These are phyloP conservation scores for Phyllosticta paracitricarpa DNA, from an alignment of 2,329 filamentous ascomycete genomes.

Conservation along the genomic window DNA sequence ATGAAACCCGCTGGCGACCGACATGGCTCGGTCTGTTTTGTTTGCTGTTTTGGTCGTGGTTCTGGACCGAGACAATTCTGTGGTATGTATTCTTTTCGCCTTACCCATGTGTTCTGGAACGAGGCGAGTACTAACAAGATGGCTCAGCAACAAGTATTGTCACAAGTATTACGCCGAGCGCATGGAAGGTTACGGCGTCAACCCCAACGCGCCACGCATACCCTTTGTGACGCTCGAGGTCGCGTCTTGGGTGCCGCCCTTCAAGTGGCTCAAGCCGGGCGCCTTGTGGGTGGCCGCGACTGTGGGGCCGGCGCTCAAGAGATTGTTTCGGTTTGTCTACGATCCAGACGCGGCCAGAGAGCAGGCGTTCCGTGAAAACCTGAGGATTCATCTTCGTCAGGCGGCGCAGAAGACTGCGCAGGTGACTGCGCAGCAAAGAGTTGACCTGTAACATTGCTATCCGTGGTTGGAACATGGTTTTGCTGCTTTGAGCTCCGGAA, in stretches of 20 bases:
- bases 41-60: constrained; percentile 2
- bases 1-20: constrained; percentile 5
- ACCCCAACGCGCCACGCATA: constrained; percentile 42
- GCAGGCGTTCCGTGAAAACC: not conserved
- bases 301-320: not conserved
- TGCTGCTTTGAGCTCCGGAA: not conserved
- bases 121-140: not conserved
- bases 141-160: constrained; percentile 37
- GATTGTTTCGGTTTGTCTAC: not conserved
- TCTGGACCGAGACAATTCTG: not conserved
- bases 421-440: not conserved
- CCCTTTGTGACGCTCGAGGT: constrained; percentile 49
- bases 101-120: not conserved
- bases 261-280: constrained; percentile 5
- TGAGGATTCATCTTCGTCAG: not conserved
- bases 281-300: not conserved
- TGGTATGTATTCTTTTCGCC: not conserved
- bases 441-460: not conserved
- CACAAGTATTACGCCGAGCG: constrained; percentile 38
- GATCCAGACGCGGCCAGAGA: not conserved
- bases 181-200: constrained; percentile 42
- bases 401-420: not conserved
- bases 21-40: constrained; percentile 10
- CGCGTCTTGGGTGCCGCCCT: constrained; percentile 22
- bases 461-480: not conserved